These are phyloP conservation scores for Dichotomopilus funicola DNA, from an alignment of 2,329 filamentous ascomycete species.

Conservation along the genomic window DNA sequence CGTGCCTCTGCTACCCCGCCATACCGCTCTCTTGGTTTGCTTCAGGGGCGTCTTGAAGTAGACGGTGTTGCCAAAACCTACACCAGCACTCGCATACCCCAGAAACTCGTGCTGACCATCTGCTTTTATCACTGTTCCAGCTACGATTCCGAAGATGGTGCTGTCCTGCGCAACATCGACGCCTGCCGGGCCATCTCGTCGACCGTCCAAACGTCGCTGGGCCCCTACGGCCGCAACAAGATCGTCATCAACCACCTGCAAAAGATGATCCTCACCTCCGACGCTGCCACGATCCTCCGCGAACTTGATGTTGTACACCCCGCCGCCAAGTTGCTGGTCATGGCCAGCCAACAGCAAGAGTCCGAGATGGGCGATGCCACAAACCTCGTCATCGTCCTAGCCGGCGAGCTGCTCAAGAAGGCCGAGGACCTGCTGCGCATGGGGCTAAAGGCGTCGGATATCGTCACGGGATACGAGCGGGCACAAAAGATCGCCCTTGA, in stretches of 20 bases:
- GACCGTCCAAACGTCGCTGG: constrained; percentile 94
- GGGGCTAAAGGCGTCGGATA: constrained; percentile 97
- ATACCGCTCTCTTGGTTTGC: not conserved
- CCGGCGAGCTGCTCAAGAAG: constrained; percentile 92
- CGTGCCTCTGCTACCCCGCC: constrained; percentile 21
- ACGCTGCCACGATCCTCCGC: constrained; percentile 92
- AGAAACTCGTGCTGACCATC: constrained; percentile 25
- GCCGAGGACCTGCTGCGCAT: constrained; percentile 93
- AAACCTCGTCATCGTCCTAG: constrained; percentile 92
- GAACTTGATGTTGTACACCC: constrained; percentile 98
- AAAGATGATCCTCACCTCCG: constrained; percentile 98
- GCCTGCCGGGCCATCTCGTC: constrained; percentile 92
- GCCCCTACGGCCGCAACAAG: constrained; percentile 97
- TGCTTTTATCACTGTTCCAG: constrained; percentile 41
- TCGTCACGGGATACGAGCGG: constrained; percentile 91
- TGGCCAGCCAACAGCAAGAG: constrained; percentile 98
- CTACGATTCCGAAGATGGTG: constrained; percentile 98
- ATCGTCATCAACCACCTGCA: constrained; percentile 99
- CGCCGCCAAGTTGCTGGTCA: constrained; percentile 92
- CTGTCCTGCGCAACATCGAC: constrained; percentile 96
- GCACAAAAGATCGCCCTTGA: constrained; percentile 84
- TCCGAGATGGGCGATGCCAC: constrained; percentile 98
- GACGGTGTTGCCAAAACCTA: too few relatives aligned
- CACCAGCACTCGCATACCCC: not conserved
- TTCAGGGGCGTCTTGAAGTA: too few relatives aligned